These are phyloP conservation scores for Ophiostoma ips DNA, from an alignment of 2,329 filamentous ascomycete species.

Conservation along the genomic window DNA sequence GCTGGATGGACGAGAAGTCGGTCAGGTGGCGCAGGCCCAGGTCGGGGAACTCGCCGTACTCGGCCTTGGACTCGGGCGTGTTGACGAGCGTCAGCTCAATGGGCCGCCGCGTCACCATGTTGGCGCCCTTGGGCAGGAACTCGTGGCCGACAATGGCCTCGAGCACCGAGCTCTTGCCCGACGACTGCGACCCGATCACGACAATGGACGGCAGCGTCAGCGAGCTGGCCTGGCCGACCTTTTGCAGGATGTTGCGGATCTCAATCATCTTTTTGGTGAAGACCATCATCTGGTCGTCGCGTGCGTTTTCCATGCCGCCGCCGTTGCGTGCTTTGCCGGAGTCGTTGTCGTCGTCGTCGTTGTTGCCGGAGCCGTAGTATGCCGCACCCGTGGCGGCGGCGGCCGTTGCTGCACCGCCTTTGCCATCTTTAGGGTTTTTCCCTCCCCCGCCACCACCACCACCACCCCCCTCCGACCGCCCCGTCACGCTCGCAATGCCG, in stretches of 20 bases:
- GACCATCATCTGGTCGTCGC: constrained; percentile 98
- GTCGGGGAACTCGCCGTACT: constrained; percentile 94
- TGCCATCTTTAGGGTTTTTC: constrained; percentile 43
- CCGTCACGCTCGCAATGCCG: constrained; percentile 24
- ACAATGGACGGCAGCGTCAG: constrained; percentile 90
- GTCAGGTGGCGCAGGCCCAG: constrained; percentile 79
- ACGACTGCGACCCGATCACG: constrained; percentile 97
- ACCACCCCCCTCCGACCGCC: no score
- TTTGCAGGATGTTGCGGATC: constrained; percentile 81
- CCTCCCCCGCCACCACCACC: constrained; percentile 32
- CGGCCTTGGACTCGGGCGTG: constrained; percentile 70
- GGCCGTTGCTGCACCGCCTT: constrained; percentile 41
- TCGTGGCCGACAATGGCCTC: constrained; percentile 97
- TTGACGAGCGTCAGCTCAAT: constrained; percentile 96
- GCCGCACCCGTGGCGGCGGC: constrained; percentile 53
- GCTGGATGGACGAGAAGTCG: constrained; percentile 84
- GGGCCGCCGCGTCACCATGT: constrained; percentile 93
- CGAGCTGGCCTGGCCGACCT: constrained; percentile 79
- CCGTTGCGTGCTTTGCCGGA: no score
- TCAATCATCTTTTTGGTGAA: constrained; percentile 99
- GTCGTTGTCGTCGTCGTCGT: constrained; percentile 22
- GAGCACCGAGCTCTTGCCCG: constrained; percentile 91
- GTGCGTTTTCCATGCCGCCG: constrained; percentile 48
- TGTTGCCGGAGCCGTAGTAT: constrained; percentile 59
- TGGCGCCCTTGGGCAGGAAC: constrained; percentile 92